These are phyloP conservation scores for Naganishia randhawae DNA, from an alignment of 768 basidiomycete genomes.

Conservation along the genomic window DNA sequence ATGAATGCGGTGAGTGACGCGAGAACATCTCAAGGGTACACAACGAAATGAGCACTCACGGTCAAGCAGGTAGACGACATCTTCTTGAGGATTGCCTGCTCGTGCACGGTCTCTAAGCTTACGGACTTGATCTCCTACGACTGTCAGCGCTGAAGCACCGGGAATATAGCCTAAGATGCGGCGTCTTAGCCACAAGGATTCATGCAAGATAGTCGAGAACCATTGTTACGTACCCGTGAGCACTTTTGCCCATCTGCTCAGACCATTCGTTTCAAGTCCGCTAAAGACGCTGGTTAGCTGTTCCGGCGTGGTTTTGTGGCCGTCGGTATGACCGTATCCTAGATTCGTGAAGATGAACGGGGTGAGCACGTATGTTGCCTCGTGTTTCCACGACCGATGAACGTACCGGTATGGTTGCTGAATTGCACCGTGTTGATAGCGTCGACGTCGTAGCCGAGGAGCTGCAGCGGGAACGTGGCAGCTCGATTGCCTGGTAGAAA, in stretches of 20 bases:
- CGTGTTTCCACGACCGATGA: background rate
- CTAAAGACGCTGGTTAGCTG: conserved; percentile 75
- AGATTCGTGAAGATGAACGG: background rate
- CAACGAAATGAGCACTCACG: conserved; percentile 59
- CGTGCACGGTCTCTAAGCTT: conserved; percentile 58
- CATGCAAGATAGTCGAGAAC: background rate
- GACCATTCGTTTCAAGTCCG: conserved; percentile 68
- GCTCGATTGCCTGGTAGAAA: conserved; percentile 53
- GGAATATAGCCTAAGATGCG: conserved; percentile 73
- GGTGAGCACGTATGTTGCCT: background rate
- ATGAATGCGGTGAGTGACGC: background rate
- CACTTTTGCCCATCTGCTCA: conserved; percentile 67
- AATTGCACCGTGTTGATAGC: conserved; percentile 91
- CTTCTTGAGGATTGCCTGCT: conserved; percentile 55
- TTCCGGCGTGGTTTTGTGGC: conserved; percentile 69
- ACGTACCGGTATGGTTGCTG: conserved; percentile 83
- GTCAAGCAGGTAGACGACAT: conserved; percentile 81
- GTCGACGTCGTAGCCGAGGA: conserved; percentile 91
- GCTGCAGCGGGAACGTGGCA: conserved; percentile 62
- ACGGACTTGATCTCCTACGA: conserved; percentile 62
- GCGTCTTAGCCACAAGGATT: background rate
- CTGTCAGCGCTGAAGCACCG: conserved; percentile 68
- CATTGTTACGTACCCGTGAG: conserved; percentile 63
- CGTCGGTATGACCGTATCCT: conserved; percentile 82
- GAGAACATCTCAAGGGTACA: background rate